Conservation (phyloP, 1,284 basidiomycete genomes). For the Melampsora americana region DNA sequence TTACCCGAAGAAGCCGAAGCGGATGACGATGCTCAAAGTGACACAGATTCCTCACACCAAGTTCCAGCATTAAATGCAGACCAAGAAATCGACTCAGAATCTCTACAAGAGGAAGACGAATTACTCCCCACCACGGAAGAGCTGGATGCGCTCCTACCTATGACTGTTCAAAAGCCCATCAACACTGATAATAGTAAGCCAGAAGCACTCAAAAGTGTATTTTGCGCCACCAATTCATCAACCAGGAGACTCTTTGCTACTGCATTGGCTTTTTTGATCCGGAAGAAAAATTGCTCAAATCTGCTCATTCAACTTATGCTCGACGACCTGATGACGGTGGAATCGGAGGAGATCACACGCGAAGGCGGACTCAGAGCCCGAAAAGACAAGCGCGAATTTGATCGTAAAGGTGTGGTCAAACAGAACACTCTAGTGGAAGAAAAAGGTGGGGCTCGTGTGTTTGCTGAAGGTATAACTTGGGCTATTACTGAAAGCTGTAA, state of each 20-base stretch:
- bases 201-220: constrained; percentile 13
- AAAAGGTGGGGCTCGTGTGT: constrained; percentile 35
- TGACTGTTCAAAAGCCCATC: neutral
- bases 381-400: constrained; percentile 25
- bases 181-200: neutral
- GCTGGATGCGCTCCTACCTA: neutral
- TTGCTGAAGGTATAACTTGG: constrained; percentile 42
- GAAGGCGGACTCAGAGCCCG: constrained; percentile 33
- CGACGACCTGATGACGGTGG: constrained; percentile 20
- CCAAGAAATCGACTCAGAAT: neutral
- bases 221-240: constrained; percentile 38
- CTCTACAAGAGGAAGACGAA: neutral
- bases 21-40: neutral
- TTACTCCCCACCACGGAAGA: constrained; percentile 5
- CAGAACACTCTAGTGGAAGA: constrained; percentile 34
- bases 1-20: neutral
- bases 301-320: constrained; percentile 33
- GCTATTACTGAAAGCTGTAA: constrained; percentile 36
- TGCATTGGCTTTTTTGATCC: constrained; percentile 41
- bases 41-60: neutral
- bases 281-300: constrained; percentile 26
- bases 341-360: constrained; percentile 21
- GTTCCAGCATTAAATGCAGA: neutral
- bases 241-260: constrained; percentile 36
- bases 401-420: constrained; percentile 21